Evolutionary conservation across 1,284 basidiomycete genomes (phyloP), one percentile per base, ranked within the genome.

Genomic region (Peniophora sp.): DNA sequence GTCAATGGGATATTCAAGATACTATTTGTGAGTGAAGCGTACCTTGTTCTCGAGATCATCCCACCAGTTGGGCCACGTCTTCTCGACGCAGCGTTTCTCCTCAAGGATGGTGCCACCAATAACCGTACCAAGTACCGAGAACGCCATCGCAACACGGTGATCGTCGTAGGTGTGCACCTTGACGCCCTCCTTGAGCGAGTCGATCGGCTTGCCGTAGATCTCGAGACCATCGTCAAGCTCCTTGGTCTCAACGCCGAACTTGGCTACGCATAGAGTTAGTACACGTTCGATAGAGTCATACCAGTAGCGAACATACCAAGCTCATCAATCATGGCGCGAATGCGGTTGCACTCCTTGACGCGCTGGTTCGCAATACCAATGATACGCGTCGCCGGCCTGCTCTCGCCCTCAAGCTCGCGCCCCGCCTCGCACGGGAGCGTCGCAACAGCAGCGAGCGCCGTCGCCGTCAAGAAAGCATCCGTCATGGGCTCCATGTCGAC

Each of bases 401-500:
- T 66, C 48, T 62, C 67, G 56, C 62, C 68, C 32, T 45, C 43
- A 1, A 73, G 61, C 35, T 64, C 55, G 9, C 72, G 63, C 8
- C 62, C 67, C 23, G 63, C 58, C 8, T 73, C 57, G 12, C 74
- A 72, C 46, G 71, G 81, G 12, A 73, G 71, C 34, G 70, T 72
- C 0, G 92, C 92, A 20, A 96, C 89, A 50, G 96, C 95, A 48
- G 93, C 92, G 16, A 99, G 73, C 2, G 89, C 93, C 8, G 83
- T 88, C 1, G 96, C 96, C 1, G 95, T 98, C 67, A 99, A 79
- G 75, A 99, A 99, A 5, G 95, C 96, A 65, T 99, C 96, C 10
- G 97, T 99, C 96, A 99, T 99, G n/a, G 89, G 85, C 69, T 97
- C 94, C 97, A 99, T 99, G 65, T 99, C 94, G 22, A 98, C 83